Base-by-base conservation (phyloP, 148 eudicot genomes). In the Persicaria tinctoria region DNA sequence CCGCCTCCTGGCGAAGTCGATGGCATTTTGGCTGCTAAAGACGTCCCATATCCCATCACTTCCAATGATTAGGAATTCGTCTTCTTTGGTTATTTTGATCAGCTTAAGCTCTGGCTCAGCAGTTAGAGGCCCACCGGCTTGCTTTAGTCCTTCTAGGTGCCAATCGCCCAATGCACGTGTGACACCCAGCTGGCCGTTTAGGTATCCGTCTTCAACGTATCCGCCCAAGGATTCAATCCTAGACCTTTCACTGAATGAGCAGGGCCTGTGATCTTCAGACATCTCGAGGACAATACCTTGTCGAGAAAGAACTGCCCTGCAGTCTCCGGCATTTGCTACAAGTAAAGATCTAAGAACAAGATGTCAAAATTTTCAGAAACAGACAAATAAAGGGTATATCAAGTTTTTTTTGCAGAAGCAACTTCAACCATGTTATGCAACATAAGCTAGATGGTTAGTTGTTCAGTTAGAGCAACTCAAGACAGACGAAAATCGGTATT, bases 311-410 rank as follows among this genome's bases (percentile, higher is more conserved):
- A 94, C 93, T 4, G 98, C 98, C 72, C 97, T 84, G 72, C 97
- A 92, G 78, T 92, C 99, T 76, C 99, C 99, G 32, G 93, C 99
- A 79, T 95, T 95, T 18, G 99, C 99, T 51, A 95, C 99, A 41
- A 92, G 99, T 77, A 92, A 81, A 74, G 99, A 95, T 84, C 97
- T 95, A 92, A 53, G 56, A 41, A 73, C 81, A 74, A 54, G 77
- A 75, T 4, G 13, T 79, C 73, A 79, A 75, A 69, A 44, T 78
- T 77, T 32, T 32, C 41, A 32, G 41, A 17, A 41, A 4, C 68
- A 23, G 14, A 66, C 8, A 66, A 47, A 66, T 32, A 59, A 32
- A 66, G 8, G 5, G 14, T 44, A 2, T 12, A 66, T 32, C 4
- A 32, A 32, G 68, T 5, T 13, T 50, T 50, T 50, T 50, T 10